A percentile compares a stretch with the other conserved stretches of the same genome.
phyloP scores from a whole-genome alignment of 345 rosid genomes.

The Rhodamnia argentea region DNA sequence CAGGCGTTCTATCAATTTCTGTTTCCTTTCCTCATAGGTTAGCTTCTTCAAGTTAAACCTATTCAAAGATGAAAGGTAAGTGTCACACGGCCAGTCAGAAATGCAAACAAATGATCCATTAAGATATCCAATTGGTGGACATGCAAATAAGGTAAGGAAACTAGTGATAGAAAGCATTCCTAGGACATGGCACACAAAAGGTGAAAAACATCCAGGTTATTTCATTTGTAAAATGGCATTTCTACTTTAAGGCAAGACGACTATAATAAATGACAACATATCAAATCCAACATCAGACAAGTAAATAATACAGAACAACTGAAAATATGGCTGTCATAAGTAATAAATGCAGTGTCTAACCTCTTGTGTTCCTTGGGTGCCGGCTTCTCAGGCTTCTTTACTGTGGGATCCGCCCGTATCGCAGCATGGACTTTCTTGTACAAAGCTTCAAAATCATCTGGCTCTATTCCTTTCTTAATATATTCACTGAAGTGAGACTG shows the following conservation, averaged over 20 bases:
- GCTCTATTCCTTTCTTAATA: conserved; percentile 44
- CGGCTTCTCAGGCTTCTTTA: conserved; percentile 41
- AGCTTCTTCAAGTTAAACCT: conserved; percentile 76
- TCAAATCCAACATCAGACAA: not conserved
- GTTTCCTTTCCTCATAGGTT: conserved; percentile 68
- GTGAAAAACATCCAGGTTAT: not conserved
- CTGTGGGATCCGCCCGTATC: conserved; percentile 55
- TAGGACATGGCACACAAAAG: not conserved
- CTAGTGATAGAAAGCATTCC: not conserved
- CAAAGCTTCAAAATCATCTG: conserved; percentile 47
- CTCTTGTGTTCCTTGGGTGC: conserved; percentile 53
- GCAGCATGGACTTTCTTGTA: conserved; percentile 77
- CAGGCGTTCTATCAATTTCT: conserved; percentile 61
- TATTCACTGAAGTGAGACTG: conserved; percentile 60
- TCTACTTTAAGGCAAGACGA: no score
- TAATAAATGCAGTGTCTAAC: conserved; percentile 6
- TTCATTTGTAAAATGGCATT: not conserved
- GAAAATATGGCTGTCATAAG: not conserved
- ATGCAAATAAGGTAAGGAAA: not conserved
- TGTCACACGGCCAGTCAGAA: not conserved
- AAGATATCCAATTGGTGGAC: not conserved
- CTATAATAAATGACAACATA: not conserved
- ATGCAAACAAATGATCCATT: not conserved
- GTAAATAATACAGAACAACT: not conserved
- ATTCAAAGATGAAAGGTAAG: not conserved